A percentile compares a stretch with the other conserved stretches of the same genome.
Conservation (phyloP, 768 basidiomycete genomes). For the Hydnomerulius pinastri region DNA sequence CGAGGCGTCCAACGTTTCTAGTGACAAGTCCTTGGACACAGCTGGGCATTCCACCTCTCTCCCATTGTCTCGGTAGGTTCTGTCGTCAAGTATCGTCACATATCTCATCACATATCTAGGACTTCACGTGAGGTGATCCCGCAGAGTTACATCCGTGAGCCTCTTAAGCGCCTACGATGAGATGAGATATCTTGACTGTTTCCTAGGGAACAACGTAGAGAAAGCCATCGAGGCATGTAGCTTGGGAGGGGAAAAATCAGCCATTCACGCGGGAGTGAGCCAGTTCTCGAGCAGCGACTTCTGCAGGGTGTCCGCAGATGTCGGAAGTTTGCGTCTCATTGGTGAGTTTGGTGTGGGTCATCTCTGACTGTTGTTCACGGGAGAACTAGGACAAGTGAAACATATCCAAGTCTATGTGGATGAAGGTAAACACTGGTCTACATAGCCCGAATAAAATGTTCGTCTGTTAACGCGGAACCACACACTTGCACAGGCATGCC, state of each 20-base stretch:
- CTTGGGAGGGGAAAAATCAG: slow-evolving; percentile 55
- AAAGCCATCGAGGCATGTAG: slow-evolving; percentile 68
- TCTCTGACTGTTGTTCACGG: slow-evolving; percentile 4
- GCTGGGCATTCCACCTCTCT: not conserved
- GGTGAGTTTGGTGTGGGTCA: slow-evolving; percentile 39
- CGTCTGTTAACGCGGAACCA: not conserved
- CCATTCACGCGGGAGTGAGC: slow-evolving; percentile 61
- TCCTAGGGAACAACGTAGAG: slow-evolving; percentile 55
- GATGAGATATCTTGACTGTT: not conserved
- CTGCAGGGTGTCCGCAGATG: slow-evolving; percentile 67
- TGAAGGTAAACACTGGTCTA: slow-evolving; percentile 43
- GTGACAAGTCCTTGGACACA: not conserved
- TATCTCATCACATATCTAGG: slow-evolving; percentile 1
- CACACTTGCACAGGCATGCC: slow-evolving; percentile 51
- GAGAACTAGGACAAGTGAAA: slow-evolving; percentile 50
- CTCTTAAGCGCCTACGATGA: not conserved
- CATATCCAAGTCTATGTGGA: slow-evolving; percentile 60
- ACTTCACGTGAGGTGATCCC: slow-evolving; percentile 30
- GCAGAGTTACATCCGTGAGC: slow-evolving; percentile 36
- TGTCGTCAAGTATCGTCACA: not conserved
- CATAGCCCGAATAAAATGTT: not conserved
- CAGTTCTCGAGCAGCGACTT: slow-evolving; percentile 73
- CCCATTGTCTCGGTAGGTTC: not conserved
- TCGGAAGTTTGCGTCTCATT: slow-evolving; percentile 53
- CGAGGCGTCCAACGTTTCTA: not conserved